phyloP scores from a whole-genome alignment of 2,329 filamentous ascomycete species.

The Pyrenochaeta sp. region DNA sequence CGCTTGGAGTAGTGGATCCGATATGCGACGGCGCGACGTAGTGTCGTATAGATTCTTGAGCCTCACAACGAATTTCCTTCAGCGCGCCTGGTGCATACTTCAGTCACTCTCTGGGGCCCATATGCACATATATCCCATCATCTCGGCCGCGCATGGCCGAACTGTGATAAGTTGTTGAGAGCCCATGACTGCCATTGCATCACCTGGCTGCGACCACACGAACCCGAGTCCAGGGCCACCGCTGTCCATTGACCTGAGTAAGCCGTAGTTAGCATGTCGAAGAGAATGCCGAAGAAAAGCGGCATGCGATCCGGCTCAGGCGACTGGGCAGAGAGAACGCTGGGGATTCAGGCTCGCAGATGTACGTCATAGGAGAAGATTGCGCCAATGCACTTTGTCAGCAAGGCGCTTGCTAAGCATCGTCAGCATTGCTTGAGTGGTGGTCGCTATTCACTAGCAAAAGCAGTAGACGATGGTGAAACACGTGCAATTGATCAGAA shows the following conservation, averaged over 20 bases:
- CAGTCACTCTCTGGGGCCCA: not conserved
- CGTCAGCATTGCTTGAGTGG: too few relatives aligned
- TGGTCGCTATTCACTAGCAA: too few relatives aligned
- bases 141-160: not conserved
- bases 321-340: slow-evolving; percentile 3
- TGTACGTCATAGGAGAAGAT: not conserved
- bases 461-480: too few relatives aligned
- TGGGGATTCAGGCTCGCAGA: not conserved
- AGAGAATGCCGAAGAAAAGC: not conserved
- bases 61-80: not conserved
- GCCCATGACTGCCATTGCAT: not conserved
- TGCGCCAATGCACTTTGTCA: not conserved
- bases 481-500: too few relatives aligned
- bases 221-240: not conserved
- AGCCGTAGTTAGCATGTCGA: slow-evolving; percentile 2
- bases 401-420: not conserved
- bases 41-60: slow-evolving; percentile 5
- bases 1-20: slow-evolving; percentile 2
- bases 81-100: not conserved
- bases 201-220: not conserved
- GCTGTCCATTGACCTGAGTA: slow-evolving; percentile 6
- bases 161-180: not conserved
- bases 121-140: slow-evolving; percentile 1
- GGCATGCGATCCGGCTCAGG: not conserved
- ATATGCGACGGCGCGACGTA: slow-evolving; percentile 6